Conservation (phyloP, 768 basidiomycete genomes). For the Naganishia antarctica region DNA sequence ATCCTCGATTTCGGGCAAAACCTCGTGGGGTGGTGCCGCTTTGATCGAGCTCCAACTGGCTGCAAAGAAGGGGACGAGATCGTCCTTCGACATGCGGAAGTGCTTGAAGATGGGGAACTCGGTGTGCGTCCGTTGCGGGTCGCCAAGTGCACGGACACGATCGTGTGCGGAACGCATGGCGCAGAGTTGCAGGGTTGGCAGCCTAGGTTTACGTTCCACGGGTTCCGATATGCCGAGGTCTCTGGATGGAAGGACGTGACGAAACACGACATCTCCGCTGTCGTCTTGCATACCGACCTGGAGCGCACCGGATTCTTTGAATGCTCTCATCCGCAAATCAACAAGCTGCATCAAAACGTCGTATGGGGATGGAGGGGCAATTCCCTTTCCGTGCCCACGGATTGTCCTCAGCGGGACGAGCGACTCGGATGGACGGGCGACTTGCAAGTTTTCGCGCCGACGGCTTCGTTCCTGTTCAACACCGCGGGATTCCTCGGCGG, state of each 20-base stretch:
- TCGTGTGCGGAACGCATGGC: slow-evolving; percentile 30
- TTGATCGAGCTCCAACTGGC: slow-evolving; percentile 25
- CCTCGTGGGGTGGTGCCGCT: slow-evolving; percentile 40
- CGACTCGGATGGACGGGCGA: slow-evolving; percentile 48
- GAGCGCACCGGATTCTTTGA: slow-evolving; percentile 36
- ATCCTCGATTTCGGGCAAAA: slow-evolving; percentile 48
- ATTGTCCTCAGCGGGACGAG: slow-evolving; percentile 48
- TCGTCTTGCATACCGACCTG: slow-evolving; percentile 37
- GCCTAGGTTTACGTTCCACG: slow-evolving; percentile 46
- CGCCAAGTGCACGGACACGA: slow-evolving; percentile 31
- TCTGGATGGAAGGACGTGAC: slow-evolving; percentile 27
- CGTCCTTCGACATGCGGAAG: slow-evolving; percentile 40
- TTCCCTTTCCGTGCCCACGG: slow-evolving; percentile 41
- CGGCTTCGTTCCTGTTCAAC: slow-evolving; percentile 41
- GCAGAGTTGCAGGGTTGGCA: slow-evolving; percentile 33
- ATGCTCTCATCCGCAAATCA: slow-evolving; percentile 37
- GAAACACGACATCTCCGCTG: slow-evolving; percentile 30
- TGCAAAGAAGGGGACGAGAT: slow-evolving; percentile 24
- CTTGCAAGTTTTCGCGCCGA: slow-evolving; percentile 43
- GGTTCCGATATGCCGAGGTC: slow-evolving; percentile 43
- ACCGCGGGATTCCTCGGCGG: slow-evolving; percentile 32
- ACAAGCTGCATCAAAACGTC: slow-evolving; percentile 37
- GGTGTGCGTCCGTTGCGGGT: slow-evolving; percentile 39
- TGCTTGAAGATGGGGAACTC: slow-evolving; percentile 44
- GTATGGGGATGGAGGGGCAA: slow-evolving; percentile 39